phyloP scores from a whole-genome alignment of 495 filamentous ascomycete species.

The Immersiella caudata region DNA sequence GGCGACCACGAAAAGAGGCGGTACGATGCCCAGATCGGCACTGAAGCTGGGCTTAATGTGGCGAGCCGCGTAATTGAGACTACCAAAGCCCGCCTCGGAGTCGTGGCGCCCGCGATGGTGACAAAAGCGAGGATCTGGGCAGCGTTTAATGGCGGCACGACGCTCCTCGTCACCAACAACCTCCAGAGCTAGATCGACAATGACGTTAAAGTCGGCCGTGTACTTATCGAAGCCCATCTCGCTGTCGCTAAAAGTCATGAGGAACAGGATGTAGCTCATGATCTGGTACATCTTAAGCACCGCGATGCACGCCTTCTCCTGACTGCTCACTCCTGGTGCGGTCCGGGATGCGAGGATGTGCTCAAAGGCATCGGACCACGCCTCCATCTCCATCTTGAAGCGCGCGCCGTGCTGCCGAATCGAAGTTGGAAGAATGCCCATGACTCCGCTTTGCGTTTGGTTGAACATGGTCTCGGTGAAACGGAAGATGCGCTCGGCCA shows the following conservation, averaged over 20 bases:
- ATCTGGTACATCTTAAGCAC: slow-evolving; percentile 59
- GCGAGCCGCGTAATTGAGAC: slow-evolving; percentile 45
- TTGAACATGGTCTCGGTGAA: slow-evolving; percentile 57
- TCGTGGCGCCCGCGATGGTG: slow-evolving; percentile 41
- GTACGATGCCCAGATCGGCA: slow-evolving; percentile 58
- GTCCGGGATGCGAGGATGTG: slow-evolving; percentile 52
- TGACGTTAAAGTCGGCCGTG: slow-evolving; percentile 42
- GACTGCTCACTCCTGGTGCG: slow-evolving; percentile 50
- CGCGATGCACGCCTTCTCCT: slow-evolving; percentile 57
- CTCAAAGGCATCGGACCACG: slow-evolving; percentile 55
- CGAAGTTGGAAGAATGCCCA: slow-evolving; percentile 52
- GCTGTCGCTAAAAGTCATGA: slow-evolving; percentile 55
- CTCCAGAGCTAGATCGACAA: slow-evolving; percentile 50
- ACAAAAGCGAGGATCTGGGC: slow-evolving; percentile 47
- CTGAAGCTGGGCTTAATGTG: slow-evolving; percentile 58
- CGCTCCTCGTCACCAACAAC: slow-evolving; percentile 54
- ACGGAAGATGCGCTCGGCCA: slow-evolving; percentile 55
- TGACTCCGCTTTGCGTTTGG: slow-evolving; percentile 45
- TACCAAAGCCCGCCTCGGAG: slow-evolving; percentile 45
- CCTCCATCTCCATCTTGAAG: slow-evolving; percentile 50
- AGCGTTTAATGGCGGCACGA: slow-evolving; percentile 47
- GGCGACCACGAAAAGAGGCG: slow-evolving; percentile 58
- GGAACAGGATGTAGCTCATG: slow-evolving; percentile 55
- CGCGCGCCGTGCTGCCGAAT: slow-evolving; percentile 47
- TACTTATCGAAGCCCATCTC: slow-evolving; percentile 53